phyloP scores from a whole-genome alignment of 164 flowering plant species.

The Umbilicus rupestris region DNA sequence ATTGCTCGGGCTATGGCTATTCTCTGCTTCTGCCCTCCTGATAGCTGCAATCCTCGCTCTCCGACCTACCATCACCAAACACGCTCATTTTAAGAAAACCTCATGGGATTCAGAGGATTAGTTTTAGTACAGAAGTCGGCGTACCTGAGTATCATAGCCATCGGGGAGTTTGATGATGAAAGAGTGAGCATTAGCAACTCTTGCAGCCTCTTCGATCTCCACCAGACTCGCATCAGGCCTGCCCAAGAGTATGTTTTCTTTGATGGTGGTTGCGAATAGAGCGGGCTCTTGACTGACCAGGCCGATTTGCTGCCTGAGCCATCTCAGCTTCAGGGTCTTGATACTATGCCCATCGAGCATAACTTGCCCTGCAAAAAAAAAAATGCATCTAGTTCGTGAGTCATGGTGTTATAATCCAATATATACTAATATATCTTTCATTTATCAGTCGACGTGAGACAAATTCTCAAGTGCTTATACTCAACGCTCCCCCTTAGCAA shows the following conservation, averaged over 20 bases:
- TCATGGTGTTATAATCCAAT: too few relatives aligned
- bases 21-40: conserved; percentile 98
- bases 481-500: too few relatives aligned
- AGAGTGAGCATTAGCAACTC: conserved; percentile 95
- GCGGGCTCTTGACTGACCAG: conserved; percentile 99
- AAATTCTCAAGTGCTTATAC: too few relatives aligned
- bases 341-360: conserved; percentile 90
- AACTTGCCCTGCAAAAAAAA: conserved; percentile 86
- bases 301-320: conserved; percentile 96
- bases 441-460: too few relatives aligned
- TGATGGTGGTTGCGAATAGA: conserved; percentile 84
- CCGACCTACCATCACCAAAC: conserved; percentile 67
- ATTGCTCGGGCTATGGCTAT: conserved; percentile 96
- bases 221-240: conserved; percentile 70
- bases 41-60: conserved; percentile 92
- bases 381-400: too few relatives aligned
- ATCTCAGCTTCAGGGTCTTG: conserved; percentile 61
- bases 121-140: conserved; percentile 4
- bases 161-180: conserved; percentile 82
- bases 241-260: conserved; percentile 83
- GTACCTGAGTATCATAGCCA: conserved; percentile 89
- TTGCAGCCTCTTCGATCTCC: conserved; percentile 91
- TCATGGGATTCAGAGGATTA: too few relatives aligned
- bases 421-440: too few relatives aligned
- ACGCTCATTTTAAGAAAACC: too few relatives aligned